phyloP scores from a whole-genome alignment of 140 eudicot genomes.

The Cichorium intybus region DNA sequence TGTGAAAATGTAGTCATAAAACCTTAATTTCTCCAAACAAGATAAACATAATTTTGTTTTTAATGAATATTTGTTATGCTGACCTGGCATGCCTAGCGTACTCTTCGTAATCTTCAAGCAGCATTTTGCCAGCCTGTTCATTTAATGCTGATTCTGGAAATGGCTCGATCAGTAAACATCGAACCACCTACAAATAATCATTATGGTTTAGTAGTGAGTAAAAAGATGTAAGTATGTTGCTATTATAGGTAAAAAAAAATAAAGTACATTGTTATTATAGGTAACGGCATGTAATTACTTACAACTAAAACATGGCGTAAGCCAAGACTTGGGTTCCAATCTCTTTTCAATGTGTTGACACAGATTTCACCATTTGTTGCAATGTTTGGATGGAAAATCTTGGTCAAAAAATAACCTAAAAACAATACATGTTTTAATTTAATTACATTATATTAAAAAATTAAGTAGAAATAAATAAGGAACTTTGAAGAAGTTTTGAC shows the following conservation, averaged over 20 bases:
- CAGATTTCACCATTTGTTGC: constrained; percentile 90
- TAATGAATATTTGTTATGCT: too few species aligned
- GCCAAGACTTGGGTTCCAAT: constrained; percentile 96
- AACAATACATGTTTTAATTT: background rate
- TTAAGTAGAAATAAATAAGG: background rate
- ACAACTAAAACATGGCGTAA: constrained; percentile 89
- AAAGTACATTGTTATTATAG: too few species aligned
- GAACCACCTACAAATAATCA: constrained; percentile 57
- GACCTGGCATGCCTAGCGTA: constrained; percentile 97
- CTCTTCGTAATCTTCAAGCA: constrained; percentile 89
- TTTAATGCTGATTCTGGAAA: constrained; percentile 96
- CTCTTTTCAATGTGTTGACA: constrained; percentile 91
- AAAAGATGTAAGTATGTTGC: too few species aligned
- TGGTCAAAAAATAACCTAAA: constrained; percentile 86
- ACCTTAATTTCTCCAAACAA: too few species aligned
- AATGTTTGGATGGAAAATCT: constrained; percentile 94
- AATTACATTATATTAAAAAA: too few species aligned
- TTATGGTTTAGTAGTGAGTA: too few species aligned
- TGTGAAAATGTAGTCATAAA: constrained; percentile 32
- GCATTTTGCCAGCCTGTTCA: constrained; percentile 95
- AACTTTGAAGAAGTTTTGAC: constrained; percentile 11
- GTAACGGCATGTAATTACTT: too few species aligned
- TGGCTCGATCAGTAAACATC: constrained; percentile 91
- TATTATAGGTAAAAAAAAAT: too few species aligned
- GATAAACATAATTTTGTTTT: too few species aligned